Base-by-base conservation (phyloP, 2,329 filamentous ascomycete genomes). In the Arachnopeziza araneosa region DNA sequence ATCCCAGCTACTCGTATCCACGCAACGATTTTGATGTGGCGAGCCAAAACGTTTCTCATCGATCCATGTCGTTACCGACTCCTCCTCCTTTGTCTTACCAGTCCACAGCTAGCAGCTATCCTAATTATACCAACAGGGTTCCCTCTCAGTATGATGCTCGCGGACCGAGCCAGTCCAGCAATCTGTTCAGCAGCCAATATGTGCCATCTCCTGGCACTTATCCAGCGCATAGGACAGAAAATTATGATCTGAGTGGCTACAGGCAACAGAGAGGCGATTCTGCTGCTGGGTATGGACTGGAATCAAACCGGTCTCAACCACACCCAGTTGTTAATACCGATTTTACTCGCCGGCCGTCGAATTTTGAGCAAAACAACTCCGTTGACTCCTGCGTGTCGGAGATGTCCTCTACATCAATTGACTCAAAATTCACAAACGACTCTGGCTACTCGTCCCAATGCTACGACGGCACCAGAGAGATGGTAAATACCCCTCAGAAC, bases 1-100 rank as follows among this genome's bases (percentile, higher is more conserved):
- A 70, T 54, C 62, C 61, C 21, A 54, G 60, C 24, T 70, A 68
- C 56, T 56, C 67, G 17, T 66, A 68, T 56, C 21, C 56, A 2
- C 65, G 64, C 23, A 68, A 59, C 55, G 65, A 66, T 5, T 71
- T 69, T 52, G 68, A 70, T 22, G 67, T 70, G 67, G 70, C 70
- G 1, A 71, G 69, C 57, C 69, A 71, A 52, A 66, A 57, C 26
- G 68, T 71, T 24, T 48, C 67, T 9, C 66, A 67, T 54, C 66
- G 67, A 17, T 59, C 66, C 32, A 67, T 70, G 60, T 66, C 68
- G 12, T 57, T 72, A 9, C 70, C 70, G 22, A 69, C 64, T 23
- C 70, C 67, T 23, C 70, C 67, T 22, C 66, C 66, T 21, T 58
- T 69, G 17, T 50, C 67, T 9, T 72, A 68, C 56, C 52, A 53